phyloP scores from a whole-genome alignment of 805 yeast species.

The Candida peoriensis region DNA sequence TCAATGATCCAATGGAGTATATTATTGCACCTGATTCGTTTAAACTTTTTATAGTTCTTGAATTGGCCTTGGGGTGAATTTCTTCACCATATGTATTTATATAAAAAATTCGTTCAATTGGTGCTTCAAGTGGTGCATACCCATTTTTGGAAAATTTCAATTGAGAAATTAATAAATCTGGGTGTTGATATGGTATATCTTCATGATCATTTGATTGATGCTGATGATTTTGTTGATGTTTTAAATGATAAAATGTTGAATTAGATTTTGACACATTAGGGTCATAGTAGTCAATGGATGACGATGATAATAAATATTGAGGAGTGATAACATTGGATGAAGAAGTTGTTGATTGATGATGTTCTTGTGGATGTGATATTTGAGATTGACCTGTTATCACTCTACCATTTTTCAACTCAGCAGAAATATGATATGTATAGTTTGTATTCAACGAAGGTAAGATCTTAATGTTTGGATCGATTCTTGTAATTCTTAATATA shows the following conservation, averaged over 20 bases:
- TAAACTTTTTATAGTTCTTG: conserved; percentile 51
- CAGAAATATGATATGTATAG: conserved; percentile 83
- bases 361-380: conserved; percentile 77
- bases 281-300: conserved; percentile 15
- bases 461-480: conserved; percentile 49
- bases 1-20: conserved; percentile 81
- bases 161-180: conserved; percentile 71
- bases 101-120: conserved; percentile 68
- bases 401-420: conserved; percentile 60
- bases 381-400: conserved; percentile 88
- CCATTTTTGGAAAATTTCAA: conserved; percentile 62
- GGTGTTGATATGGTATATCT: conserved; percentile 72
- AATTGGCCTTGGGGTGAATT: conserved; percentile 67
- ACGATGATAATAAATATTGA: conserved; percentile 9
- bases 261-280: not conserved
- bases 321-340: conserved; percentile 4
- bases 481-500: conserved; percentile 56
- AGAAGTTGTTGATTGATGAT: too few relatives aligned
- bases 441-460: conserved; percentile 82
- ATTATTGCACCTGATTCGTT: conserved; percentile 49
- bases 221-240: conserved; percentile 1
- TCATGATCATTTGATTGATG: conserved; percentile 25
- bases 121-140: conserved; percentile 61
- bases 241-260: not conserved
- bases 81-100: conserved; percentile 88